Percentiles rank a stretch among this genome's conserved stretches.
These are phyloP conservation scores for Ciborinia camelliae DNA, from an alignment of 2,329 filamentous ascomycete species.

Conservation along the genomic window DNA sequence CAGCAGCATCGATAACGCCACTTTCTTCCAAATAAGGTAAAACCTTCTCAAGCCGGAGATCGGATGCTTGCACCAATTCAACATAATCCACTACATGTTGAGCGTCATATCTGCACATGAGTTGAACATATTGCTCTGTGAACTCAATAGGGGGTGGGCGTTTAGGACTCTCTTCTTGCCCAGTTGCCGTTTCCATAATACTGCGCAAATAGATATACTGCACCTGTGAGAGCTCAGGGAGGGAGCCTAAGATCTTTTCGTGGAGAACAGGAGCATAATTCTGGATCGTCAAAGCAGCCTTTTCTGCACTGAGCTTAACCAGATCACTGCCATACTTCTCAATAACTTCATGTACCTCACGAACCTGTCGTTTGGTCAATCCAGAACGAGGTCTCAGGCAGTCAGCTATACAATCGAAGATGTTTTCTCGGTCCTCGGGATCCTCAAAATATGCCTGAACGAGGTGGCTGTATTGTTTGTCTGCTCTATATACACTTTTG, in stretches of 20 bases:
- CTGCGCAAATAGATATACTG: conserved; percentile 65
- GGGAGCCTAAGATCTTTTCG: conserved; percentile 49
- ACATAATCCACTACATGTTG: conserved; percentile 83
- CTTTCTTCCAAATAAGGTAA: conserved; percentile 85
- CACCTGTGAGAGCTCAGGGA: conserved; percentile 52
- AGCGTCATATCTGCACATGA: conserved; percentile 86
- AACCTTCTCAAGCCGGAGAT: conserved; percentile 75
- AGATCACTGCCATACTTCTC: conserved; percentile 55
- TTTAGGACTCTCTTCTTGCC: conserved; percentile 38
- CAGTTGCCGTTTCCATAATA: conserved; percentile 62
- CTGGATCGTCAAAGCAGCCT: conserved; percentile 56
- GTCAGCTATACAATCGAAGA: conserved; percentile 77
- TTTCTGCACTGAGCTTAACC: conserved; percentile 53
- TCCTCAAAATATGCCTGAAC: conserved; percentile 84
- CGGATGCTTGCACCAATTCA: conserved; percentile 67
- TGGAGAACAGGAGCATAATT: conserved; percentile 55
- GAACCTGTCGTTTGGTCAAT: conserved; percentile 65
- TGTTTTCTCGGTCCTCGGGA: conserved; percentile 64
- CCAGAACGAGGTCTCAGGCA: conserved; percentile 64
- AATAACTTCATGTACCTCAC: conserved; percentile 64
- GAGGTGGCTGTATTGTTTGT: conserved; percentile 75
- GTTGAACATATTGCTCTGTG: conserved; percentile 78
- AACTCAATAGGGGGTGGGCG: conserved; percentile 55
- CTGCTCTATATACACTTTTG: conserved; percentile 79
- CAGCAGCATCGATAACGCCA: conserved; percentile 87